These are phyloP conservation scores for Acacia crassicarpa DNA, from an alignment of 306 rosid genomes.

Conservation along the genomic window DNA sequence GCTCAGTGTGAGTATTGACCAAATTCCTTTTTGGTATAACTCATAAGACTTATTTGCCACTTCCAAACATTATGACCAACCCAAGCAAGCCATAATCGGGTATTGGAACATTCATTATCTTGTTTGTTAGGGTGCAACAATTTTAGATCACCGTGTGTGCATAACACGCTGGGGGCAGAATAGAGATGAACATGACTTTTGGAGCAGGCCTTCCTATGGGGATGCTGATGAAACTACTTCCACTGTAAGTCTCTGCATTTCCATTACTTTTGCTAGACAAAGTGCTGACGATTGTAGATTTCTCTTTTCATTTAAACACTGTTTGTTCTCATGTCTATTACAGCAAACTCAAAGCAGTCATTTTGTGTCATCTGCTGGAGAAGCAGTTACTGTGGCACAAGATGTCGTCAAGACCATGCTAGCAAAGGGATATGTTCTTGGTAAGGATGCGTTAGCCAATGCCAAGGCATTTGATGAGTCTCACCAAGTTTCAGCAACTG, in stretches of 20 bases:
- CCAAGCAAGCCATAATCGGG: not conserved
- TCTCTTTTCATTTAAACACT: not conserved
- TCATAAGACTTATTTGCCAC: not conserved
- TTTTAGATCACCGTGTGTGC: slow-evolving; percentile 87
- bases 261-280: not conserved
- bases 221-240: slow-evolving; percentile 51
- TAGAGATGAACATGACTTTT: slow-evolving; percentile 69
- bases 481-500: slow-evolving; percentile 66
- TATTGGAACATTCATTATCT: slow-evolving; percentile 20
- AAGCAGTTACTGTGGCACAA: slow-evolving; percentile 69
- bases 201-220: slow-evolving; percentile 53
- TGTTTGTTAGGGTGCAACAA: slow-evolving; percentile 80
- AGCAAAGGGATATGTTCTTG: slow-evolving; percentile 73
- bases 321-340: slow-evolving; percentile 4
- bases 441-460: slow-evolving; percentile 72
- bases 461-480: slow-evolving; percentile 81
- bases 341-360: slow-evolving; percentile 49
- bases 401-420: slow-evolving; percentile 86
- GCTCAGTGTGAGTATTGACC: slow-evolving; percentile 73
- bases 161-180: slow-evolving; percentile 88
- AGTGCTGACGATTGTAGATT: slow-evolving; percentile 6
- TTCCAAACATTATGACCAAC: not conserved
- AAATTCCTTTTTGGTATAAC: not conserved
- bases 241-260: slow-evolving; percentile 43
- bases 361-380: slow-evolving; percentile 71